Evolutionary conservation across 2,329 filamentous ascomycete genomes (phyloP).

Genomic region (Hymenoscyphus scutula): DNA sequence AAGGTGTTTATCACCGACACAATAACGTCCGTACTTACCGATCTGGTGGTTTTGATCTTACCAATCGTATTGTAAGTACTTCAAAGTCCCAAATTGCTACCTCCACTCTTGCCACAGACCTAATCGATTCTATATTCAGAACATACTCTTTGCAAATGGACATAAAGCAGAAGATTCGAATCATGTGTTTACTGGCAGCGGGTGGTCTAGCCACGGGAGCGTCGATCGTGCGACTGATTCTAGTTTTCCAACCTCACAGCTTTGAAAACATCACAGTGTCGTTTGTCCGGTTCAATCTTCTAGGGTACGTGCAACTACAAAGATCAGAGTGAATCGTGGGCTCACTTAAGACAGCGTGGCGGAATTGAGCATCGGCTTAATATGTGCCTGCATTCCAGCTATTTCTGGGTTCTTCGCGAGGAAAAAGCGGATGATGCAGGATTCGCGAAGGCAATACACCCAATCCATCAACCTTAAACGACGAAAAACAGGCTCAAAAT

Average conservation of each 20-base stretch:
- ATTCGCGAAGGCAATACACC: background rate
- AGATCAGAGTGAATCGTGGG: background rate
- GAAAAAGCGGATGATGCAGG: background rate
- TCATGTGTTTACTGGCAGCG: conserved; percentile 12
- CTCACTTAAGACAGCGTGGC: conserved; percentile 16
- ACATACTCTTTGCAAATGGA: conserved; percentile 34
- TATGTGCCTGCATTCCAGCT: conserved; percentile 34
- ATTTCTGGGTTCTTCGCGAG: conserved; percentile 23
- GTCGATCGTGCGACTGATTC: conserved; percentile 13
- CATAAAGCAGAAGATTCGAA: conserved; percentile 32
- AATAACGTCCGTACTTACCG: conserved; percentile 36
- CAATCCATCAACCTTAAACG: background rate
- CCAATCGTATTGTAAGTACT: conserved; percentile 34
- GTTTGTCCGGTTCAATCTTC: conserved; percentile 18
- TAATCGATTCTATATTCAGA: background rate
- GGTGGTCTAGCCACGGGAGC: conserved; percentile 12
- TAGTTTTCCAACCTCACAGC: conserved; percentile 17
- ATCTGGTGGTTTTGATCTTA: conserved; percentile 37
- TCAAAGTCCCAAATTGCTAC: background rate
- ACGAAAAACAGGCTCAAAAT: background rate
- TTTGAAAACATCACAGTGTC: conserved; percentile 15
- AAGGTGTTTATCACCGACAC: conserved; percentile 38
- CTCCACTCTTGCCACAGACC: background rate
- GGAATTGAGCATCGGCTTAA: conserved; percentile 32
- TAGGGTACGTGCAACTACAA: conserved; percentile 29